Base-by-base conservation (phyloP, 2,329 filamentous ascomycete species). In the Sclerotinia trifoliorum region DNA sequence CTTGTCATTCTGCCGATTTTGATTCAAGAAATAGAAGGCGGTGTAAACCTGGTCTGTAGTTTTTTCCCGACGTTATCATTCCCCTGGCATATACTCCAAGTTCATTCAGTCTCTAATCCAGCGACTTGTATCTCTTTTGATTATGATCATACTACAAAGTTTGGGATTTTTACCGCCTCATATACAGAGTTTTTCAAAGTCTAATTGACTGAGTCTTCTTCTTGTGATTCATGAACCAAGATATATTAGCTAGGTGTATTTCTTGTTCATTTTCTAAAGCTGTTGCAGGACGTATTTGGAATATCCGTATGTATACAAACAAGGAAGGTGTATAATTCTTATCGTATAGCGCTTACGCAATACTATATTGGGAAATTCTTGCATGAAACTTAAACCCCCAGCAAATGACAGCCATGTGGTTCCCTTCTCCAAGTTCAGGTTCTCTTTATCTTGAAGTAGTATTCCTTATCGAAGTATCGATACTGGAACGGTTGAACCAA, bases 321-420 rank as follows among this genome's bases (percentile, higher is more conserved):
- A 19, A n/a, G 39, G 57, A 46, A 46, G 57, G 57, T 60, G 57
- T 32, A 46, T 46, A 3, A 17, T 46, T n/a, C 57, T 60, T 60
- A 60, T 60, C 57, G 21, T 60, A 44, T 1, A 44, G 55, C 55
- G 24, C 42, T 26, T 26, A 58, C 32, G 55, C 55, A 58, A 58
- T 58, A 35, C 21, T 15, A 19, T 17, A 17, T 46, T 42, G 15
- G 32, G 17, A 32, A 17, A 60, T 46, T 44, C 42, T 29, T 60
- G 57, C 42, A 60, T 46, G 42, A 46, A 46, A 46, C 32, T 21
- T n/a, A n/a, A 15, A 11, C 17, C 39, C 19, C 10, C 24, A 24
- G 57, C 42, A 60, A 60, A 32, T 15, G 56, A 60, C 17, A 44
- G 24, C 56, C 39, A n/a, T 24, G 32, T 60, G 55, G n/a, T 57